These are phyloP conservation scores for Calonectria leucothoes DNA, from an alignment of 2,329 filamentous ascomycete species.

Conservation along the genomic window DNA sequence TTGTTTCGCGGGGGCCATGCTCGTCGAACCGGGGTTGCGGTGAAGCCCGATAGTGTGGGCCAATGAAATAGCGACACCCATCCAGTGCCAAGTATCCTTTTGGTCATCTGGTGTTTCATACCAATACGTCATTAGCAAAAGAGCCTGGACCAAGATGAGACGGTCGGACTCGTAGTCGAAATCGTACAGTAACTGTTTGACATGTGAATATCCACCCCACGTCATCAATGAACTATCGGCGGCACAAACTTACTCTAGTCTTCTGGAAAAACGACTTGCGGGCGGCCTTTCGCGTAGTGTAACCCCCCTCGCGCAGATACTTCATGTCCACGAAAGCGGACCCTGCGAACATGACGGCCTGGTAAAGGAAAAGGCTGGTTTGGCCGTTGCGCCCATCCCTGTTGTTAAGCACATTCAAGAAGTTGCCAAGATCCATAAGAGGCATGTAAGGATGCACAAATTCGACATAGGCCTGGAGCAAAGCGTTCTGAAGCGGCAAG, in stretches of 20 bases:
- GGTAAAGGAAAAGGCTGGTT: constrained; percentile 88
- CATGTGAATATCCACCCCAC: constrained; percentile 23
- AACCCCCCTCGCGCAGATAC: constrained; percentile 81
- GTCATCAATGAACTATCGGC: constrained; percentile 14
- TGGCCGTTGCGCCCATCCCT: constrained; percentile 77
- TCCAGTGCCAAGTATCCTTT: constrained; percentile 99
- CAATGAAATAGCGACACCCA: constrained; percentile 93
- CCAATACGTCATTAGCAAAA: constrained; percentile 96
- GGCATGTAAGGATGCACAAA: constrained; percentile 97
- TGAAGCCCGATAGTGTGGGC: constrained; percentile 95
- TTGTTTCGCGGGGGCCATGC: constrained; percentile 78
- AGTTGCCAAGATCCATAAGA: constrained; percentile 76
- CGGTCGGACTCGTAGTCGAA: constrained; percentile 95
- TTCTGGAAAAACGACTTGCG: constrained; percentile 91
- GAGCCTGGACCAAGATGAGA: constrained; percentile 86
- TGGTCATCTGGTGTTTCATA: constrained; percentile 97
- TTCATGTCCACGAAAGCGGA: constrained; percentile 89
- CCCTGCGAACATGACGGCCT: constrained; percentile 94
- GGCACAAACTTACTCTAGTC: constrained; percentile 73
- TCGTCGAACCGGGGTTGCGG: constrained; percentile 82
- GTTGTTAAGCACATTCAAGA: constrained; percentile 70
- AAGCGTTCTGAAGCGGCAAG: constrained; percentile 77
- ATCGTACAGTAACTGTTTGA: constrained; percentile 81
- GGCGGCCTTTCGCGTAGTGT: constrained; percentile 80
- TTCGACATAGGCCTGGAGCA: constrained; percentile 85